These are phyloP conservation scores for Tieghemostelium lacteum DNA, from an alignment of 78 protist species.

Conservation along the genomic window DNA sequence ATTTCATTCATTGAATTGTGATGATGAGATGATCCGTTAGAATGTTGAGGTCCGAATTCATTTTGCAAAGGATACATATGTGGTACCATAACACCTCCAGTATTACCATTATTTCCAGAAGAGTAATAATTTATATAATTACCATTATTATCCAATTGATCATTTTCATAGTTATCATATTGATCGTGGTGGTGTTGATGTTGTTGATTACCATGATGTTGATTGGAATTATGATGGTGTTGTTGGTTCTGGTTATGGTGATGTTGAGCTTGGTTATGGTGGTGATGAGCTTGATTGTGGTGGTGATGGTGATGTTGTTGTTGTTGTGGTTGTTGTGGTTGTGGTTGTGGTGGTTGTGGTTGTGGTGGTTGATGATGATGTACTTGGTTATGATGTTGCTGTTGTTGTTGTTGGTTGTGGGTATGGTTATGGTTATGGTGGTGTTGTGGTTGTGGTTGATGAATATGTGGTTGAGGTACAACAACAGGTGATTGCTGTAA, in stretches of 20 bases:
- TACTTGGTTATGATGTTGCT: background rate
- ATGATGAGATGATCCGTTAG: background rate
- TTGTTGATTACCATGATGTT: background rate
- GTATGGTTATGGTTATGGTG: too few relatives aligned
- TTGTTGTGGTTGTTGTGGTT: background rate
- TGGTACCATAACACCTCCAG: constrained; percentile 43
- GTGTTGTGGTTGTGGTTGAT: constrained; percentile 3
- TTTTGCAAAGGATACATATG: constrained; percentile 58
- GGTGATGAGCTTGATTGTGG: background rate
- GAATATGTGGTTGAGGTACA: background rate
- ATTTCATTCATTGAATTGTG: constrained; percentile 14
- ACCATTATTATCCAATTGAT: background rate
- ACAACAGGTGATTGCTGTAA: background rate
- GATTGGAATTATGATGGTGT: background rate
- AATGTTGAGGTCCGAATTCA: background rate
- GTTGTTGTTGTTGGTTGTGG: background rate
- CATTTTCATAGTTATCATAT: too few relatives aligned
- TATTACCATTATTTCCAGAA: background rate
- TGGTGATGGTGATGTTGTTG: background rate
- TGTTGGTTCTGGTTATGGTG: background rate
- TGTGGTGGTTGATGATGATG: background rate
- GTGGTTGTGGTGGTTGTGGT: background rate
- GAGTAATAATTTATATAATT: background rate
- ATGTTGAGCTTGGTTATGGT: background rate
- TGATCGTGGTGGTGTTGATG: background rate